Conservation (phyloP, 345 rosid genomes). For the Draba incana region DNA sequence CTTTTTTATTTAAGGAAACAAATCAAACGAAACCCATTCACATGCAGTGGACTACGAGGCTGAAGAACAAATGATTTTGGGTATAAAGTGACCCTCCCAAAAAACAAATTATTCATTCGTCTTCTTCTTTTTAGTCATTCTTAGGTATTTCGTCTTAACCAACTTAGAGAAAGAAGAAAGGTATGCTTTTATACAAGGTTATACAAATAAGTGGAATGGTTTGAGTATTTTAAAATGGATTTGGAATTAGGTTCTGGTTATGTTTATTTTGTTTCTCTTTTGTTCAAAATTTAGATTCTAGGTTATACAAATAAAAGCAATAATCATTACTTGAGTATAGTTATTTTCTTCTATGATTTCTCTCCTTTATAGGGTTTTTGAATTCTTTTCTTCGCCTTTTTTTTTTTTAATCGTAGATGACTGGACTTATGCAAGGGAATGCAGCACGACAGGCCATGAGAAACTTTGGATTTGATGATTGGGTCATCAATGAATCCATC, state of each 20-base stretch:
- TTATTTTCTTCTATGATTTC: background rate
- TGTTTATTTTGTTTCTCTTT: background rate
- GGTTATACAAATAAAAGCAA: background rate
- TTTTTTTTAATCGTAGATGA: conserved; percentile 8
- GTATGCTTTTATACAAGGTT: conserved; percentile 10
- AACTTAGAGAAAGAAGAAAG: conserved; percentile 24
- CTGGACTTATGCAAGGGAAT: conserved; percentile 45
- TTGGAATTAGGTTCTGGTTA: background rate
- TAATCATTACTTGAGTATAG: background rate
- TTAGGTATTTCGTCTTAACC: too few relatives aligned
- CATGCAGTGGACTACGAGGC: too few relatives aligned
- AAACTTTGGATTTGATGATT: conserved; percentile 36
- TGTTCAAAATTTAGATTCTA: background rate
- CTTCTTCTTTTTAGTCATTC: too few relatives aligned
- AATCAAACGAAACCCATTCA: too few relatives aligned
- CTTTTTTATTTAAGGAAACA: too few relatives aligned
- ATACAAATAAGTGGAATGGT: background rate
- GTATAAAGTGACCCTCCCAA: too few relatives aligned
- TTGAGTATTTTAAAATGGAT: background rate
- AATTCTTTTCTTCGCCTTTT: background rate
- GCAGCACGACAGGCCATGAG: conserved; percentile 51
- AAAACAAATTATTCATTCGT: too few relatives aligned
- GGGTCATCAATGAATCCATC: conserved; percentile 34
- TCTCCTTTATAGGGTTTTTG: background rate
- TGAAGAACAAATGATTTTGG: too few relatives aligned